Evolutionary conservation across 768 basidiomycete species (phyloP), one percentile per base, ranked within the genome.

Genomic region (Suillus subaureus): DNA sequence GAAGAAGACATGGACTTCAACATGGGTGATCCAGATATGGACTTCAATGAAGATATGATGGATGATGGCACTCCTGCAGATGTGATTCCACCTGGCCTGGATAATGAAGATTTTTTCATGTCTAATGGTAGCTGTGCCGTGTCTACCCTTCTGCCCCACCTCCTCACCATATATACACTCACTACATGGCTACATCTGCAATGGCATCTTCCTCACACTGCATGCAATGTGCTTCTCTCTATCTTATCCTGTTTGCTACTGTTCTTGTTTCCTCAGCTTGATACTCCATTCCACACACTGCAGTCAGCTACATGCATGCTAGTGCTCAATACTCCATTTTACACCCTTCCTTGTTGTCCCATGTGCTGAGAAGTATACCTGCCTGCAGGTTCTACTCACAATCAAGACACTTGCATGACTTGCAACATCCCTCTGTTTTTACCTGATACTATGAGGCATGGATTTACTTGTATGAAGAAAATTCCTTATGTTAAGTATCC

Each of bases 381-480:
- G 7, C n/a, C 60, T 13, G 7, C 60, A 12, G 37, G 60, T n/a
- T 61, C 60, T 3, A 45, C 23, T 1, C 13, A n/a, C n/a, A 1
- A 31, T 35, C 56, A 62, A 47, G 79, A 0, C 73, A 73, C 0
- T 71, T 70, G 0, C 0, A 67, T 82, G 16, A 66, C 75, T 16
- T 82, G 80, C 52, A 75, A 81, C 52, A 78, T 80, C 56, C 79
- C 79, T 2, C 80, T 77, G 74, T 75, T 0, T 76, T 71, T 62
- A 76, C 73, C 0, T 70, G 74, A 0, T 76, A 78, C 58, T 39
- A 60, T 1, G 0, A 49, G 2, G 47, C 66, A n/a, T 11, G 61
- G 65, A 4, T 55, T 63, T 56, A 3, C 4, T 2, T 8, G 31
- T 0, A 40, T 26, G 1, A 37, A 52, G 16, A 65, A 61, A 61